These are phyloP conservation scores for Russula abietina DNA, from an alignment of 768 basidiomycete species.

Conservation along the genomic window DNA sequence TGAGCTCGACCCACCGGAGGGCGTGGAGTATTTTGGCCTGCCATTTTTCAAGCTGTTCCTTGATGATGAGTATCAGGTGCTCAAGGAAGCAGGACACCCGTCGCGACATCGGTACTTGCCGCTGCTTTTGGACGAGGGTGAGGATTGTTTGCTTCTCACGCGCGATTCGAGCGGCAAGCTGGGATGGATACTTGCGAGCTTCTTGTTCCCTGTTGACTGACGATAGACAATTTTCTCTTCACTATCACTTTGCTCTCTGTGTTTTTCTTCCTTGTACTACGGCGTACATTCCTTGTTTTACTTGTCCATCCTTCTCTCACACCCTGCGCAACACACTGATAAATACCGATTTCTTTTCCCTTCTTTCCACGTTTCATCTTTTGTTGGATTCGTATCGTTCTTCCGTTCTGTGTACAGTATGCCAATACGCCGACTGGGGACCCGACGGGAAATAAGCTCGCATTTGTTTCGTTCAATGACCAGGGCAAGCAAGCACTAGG, in stretches of 20 bases:
- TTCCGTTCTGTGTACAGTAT: background rate
- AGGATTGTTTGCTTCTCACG: constrained; percentile 72
- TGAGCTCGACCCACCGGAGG: constrained; percentile 55
- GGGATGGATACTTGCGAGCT: constrained; percentile 81
- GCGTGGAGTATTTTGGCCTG: constrained; percentile 62
- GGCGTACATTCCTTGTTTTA: too few species aligned
- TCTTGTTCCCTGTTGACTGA: constrained; percentile 56
- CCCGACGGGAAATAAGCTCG: too few species aligned
- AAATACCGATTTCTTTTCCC: background rate
- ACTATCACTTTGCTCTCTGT: background rate
- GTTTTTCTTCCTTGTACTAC: background rate
- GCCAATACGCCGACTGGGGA: background rate
- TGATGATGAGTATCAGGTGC: constrained; percentile 57
- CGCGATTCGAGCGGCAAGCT: constrained; percentile 49
- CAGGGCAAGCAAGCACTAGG: too few species aligned
- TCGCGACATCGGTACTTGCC: constrained; percentile 67
- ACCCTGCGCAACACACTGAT: background rate
- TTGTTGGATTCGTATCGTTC: background rate
- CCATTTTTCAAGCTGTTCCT: constrained; percentile 70
- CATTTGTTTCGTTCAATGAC: too few species aligned
- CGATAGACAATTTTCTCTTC: background rate
- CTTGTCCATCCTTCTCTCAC: background rate
- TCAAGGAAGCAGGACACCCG: constrained; percentile 76
- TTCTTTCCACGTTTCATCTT: background rate
- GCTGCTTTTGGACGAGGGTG: constrained; percentile 68